These are phyloP conservation scores for Setaria viridis DNA, from an alignment of 202 grass and related monocot genomes.

Conservation along the genomic window DNA sequence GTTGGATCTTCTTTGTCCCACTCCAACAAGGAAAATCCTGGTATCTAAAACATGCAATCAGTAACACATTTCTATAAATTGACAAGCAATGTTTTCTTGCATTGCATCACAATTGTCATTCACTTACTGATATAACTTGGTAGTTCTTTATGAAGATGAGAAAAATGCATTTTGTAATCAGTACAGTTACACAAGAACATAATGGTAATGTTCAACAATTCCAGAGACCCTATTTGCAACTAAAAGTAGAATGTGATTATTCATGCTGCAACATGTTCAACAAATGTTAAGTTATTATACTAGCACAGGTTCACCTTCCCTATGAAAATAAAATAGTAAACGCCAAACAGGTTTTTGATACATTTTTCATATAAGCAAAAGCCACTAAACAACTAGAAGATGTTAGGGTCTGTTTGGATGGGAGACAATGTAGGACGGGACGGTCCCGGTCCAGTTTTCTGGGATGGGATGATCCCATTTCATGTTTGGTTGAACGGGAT, in stretches of 20 bases:
- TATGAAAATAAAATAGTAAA: neutral
- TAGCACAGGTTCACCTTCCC: neutral
- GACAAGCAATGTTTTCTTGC: neutral
- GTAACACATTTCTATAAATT: neutral
- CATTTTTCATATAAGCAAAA: neutral
- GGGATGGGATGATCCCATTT: too few relatives aligned
- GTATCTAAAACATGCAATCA: neutral
- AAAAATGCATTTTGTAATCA: neutral
- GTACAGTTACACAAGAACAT: neutral
- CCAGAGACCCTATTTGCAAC: neutral
- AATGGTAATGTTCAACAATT: neutral
- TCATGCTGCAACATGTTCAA: neutral
- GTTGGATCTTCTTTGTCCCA: neutral
- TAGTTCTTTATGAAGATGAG: neutral
- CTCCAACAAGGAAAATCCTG: slow-evolving; percentile 23
- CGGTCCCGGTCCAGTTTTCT: too few relatives aligned
- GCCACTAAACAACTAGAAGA: neutral
- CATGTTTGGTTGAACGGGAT: too few relatives aligned
- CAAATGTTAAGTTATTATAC: neutral
- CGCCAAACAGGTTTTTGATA: neutral
- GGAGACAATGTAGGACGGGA: too few relatives aligned
- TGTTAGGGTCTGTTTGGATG: neutral
- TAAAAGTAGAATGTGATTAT: neutral
- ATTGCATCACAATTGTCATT: neutral
- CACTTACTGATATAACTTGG: neutral